Conservation (phyloP, 2,329 filamentous ascomycete species). For the Colletotrichum sp. region DNA sequence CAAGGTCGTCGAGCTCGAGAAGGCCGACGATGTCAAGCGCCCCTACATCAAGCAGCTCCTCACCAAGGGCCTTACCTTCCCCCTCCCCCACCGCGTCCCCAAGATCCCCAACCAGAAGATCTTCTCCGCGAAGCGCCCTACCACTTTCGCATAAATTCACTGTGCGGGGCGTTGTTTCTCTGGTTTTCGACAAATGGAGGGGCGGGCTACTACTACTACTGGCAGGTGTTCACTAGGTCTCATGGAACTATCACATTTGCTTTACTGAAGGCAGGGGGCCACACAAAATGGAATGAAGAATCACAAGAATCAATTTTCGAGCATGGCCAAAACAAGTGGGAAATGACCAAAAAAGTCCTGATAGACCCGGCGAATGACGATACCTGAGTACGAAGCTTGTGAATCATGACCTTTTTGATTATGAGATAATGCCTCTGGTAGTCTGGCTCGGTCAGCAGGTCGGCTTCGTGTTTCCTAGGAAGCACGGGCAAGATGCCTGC, state of each 20-base stretch:
- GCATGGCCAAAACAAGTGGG: constrained; percentile 5
- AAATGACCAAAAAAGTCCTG: neutral
- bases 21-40: constrained; percentile 92
- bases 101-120: constrained; percentile 86
- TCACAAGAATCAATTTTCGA: constrained; percentile 25
- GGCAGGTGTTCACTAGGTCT: constrained; percentile 67
- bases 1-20: constrained; percentile 97
- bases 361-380: constrained; percentile 9
- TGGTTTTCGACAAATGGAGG: constrained; percentile 43
- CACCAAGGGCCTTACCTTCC: constrained; percentile 95
- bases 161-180: constrained; percentile 47
- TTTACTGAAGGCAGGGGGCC: constrained; percentile 50
- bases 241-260: constrained; percentile 66
- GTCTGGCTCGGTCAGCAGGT: neutral
- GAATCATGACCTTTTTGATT: constrained; percentile 15
- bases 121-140: constrained; percentile 91
- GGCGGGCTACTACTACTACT: constrained; percentile 45
- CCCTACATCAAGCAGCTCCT: constrained; percentile 99
- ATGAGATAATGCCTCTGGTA: constrained; percentile 4
- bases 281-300: constrained; percentile 38
- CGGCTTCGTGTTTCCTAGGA: neutral
- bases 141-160: constrained; percentile 90
- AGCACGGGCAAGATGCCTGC: neutral
- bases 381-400: constrained; percentile 19
- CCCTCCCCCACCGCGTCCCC: constrained; percentile 93